Percentiles rank a stretch among this genome's conserved stretches.
Evolutionary conservation across 768 basidiomycete species (phyloP).

Genomic region (Suillus discolor): DNA sequence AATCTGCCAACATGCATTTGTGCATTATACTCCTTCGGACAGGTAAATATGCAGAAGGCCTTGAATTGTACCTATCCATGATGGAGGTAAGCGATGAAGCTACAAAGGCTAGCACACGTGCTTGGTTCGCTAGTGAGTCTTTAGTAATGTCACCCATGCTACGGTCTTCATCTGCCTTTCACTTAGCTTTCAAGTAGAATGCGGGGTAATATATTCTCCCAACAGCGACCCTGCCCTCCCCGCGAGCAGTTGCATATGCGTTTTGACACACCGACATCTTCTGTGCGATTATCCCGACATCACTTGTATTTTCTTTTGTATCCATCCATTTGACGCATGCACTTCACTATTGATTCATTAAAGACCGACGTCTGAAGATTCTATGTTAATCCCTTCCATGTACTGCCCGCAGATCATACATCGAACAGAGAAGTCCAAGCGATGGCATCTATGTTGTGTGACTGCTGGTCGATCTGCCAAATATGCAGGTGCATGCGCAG

Average conservation of each 20-base stretch:
- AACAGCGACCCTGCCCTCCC: background rate
- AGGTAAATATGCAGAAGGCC: background rate
- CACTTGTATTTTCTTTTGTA: background rate
- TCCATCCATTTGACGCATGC: background rate
- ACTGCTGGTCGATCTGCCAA: background rate
- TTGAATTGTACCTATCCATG: background rate
- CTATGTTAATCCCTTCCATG: background rate
- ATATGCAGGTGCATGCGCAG: constrained; percentile 1
- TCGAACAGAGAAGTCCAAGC: background rate
- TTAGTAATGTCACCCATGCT: background rate
- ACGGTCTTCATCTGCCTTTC: background rate
- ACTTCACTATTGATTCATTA: background rate
- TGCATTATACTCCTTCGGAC: background rate
- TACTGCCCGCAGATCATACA: background rate
- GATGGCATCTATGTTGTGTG: background rate
- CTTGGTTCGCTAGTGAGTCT: background rate
- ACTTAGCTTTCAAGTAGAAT: background rate
- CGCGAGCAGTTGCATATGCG: background rate
- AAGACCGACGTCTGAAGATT: background rate
- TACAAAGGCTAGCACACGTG: background rate
- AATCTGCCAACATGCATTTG: background rate
- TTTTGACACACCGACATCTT: background rate
- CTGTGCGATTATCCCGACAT: background rate
- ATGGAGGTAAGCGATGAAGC: background rate
- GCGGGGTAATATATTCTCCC: background rate